Evolutionary conservation across 768 basidiomycete species (phyloP), one percentile per base, ranked within the genome.

Genomic region (Cystobasidium onofrii): DNA sequence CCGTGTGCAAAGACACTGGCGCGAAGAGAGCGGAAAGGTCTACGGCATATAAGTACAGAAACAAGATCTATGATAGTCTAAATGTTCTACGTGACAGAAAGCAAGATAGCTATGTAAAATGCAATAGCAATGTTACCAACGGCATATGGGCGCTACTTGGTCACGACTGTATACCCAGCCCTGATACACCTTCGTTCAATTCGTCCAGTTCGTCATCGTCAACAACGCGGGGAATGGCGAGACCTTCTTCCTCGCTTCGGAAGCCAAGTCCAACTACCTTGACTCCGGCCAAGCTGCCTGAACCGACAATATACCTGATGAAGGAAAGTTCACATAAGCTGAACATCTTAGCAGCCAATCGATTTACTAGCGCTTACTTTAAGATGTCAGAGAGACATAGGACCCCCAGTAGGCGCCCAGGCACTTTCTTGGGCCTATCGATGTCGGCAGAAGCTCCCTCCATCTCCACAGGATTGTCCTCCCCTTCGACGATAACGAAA

Each of bases 401-500:
- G 1, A 71, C 33, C 3, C 69, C 69, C 15, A 71, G 50, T 20
- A 71, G 27, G 18, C 54, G 33, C 2, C 69, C 69, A 9, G 69
- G 69, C 7, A 71, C 55, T 54, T 71, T 71, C 69, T 71, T 71
- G 7, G 63, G 63, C n/a, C 39, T 39, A 20, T 39, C 43, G 9
- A 29, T 60, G 17, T 55, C 69, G 29, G 36, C 63, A 57, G 52
- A 52, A 23, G 39, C 29, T 23, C 46, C 65, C 44, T 67, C 65
- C 41, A 44, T 44, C 20, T 67, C 69, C 13, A 20, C 23, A 1
- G 63, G 25, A 39, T 15, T 39, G 20, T 71, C 69, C 17, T 71
- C 69, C 31, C 36, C 33, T 41, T 94, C 92, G 18, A 97, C 92
- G 1, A 98, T 93, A 1, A 98, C 93, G 20, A 99, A 83, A 62